Percentiles rank a stretch among this genome's conserved stretches.
Evolutionary conservation across 805 yeast species (phyloP).

Genomic region (Kodamaea jinghongensis): DNA sequence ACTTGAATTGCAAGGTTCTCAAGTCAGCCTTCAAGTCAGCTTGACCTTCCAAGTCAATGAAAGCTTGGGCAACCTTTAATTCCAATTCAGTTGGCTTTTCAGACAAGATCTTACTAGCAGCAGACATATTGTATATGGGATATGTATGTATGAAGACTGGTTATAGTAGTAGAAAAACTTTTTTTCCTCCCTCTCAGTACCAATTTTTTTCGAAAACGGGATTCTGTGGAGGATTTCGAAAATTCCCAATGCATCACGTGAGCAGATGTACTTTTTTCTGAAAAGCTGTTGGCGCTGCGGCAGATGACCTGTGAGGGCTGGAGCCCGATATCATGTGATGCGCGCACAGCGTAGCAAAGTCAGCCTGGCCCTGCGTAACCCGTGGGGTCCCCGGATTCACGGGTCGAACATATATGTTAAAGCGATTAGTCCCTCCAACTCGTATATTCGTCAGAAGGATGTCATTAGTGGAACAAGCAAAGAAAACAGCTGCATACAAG

Average conservation of each 20-base stretch:
- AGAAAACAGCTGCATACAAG: conserved; percentile 81
- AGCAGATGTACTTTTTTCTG: neutral
- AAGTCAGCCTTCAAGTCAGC: conserved; percentile 96
- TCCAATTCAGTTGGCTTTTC: conserved; percentile 97
- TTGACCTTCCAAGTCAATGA: conserved; percentile 93
- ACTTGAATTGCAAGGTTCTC: conserved; percentile 98
- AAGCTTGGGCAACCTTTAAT: conserved; percentile 99
- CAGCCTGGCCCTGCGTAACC: neutral
- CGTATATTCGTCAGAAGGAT: conserved; percentile 6
- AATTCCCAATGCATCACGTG: conserved; percentile 2
- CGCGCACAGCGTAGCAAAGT: neutral
- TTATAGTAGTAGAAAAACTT: conserved; percentile 8
- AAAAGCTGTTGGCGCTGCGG: neutral
- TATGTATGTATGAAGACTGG: conserved; percentile 9
- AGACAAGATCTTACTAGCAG: conserved; percentile 92
- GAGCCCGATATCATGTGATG: conserved; percentile 4
- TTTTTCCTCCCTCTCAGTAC: conserved; percentile 3
- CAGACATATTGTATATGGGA: conserved; percentile 68
- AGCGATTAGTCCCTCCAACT: neutral
- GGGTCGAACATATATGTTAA: neutral
- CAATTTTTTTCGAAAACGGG: conserved; percentile 13
- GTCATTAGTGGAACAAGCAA: conserved; percentile 68
- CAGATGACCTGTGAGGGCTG: conserved; percentile 1
- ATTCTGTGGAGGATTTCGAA: conserved; percentile 6
- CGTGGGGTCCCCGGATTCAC: conserved; percentile 1